Conservation (phyloP, 148 eudicot genomes). For the Amaranthus palmeri region DNA sequence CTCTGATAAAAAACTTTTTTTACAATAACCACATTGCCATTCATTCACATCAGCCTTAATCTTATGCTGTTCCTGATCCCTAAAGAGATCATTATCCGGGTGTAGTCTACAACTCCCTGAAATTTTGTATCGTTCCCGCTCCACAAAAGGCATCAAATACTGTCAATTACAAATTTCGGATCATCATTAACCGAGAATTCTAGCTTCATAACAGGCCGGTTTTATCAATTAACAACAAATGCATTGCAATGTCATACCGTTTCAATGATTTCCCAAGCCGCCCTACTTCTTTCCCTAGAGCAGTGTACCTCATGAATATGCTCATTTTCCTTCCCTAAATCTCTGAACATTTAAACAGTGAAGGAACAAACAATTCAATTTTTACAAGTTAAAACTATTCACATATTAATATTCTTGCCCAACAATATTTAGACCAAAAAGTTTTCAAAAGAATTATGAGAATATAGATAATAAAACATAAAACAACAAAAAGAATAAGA, state of each 20-base stretch:
- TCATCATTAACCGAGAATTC: not conserved
- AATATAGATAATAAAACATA: not conserved
- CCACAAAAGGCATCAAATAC: conserved; percentile 89
- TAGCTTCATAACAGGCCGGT: conserved; percentile 8
- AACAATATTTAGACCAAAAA: not conserved
- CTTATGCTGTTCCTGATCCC: conserved; percentile 89
- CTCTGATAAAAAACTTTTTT: conserved; percentile 70
- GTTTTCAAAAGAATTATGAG: no score
- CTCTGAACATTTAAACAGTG: conserved; percentile 29
- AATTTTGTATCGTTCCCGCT: conserved; percentile 63
- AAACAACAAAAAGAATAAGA: not conserved
- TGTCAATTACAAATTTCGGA: conserved; percentile 25
- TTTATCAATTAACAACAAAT: not conserved
- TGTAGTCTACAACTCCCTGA: conserved; percentile 69
- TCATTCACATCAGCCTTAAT: conserved; percentile 62
- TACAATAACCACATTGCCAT: conserved; percentile 93
- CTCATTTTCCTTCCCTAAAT: conserved; percentile 32
- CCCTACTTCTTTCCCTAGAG: conserved; percentile 83
- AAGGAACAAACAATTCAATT: not conserved
- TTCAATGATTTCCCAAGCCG: conserved; percentile 64
- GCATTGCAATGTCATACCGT: conserved; percentile 38
- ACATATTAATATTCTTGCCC: not conserved
- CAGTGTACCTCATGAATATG: conserved; percentile 58
- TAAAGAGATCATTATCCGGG: conserved; percentile 72
- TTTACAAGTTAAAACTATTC: not conserved